Evolutionary conservation across 306 rosid species (phyloP).

Genomic region (Psophocarpus tetragonolobus): DNA sequence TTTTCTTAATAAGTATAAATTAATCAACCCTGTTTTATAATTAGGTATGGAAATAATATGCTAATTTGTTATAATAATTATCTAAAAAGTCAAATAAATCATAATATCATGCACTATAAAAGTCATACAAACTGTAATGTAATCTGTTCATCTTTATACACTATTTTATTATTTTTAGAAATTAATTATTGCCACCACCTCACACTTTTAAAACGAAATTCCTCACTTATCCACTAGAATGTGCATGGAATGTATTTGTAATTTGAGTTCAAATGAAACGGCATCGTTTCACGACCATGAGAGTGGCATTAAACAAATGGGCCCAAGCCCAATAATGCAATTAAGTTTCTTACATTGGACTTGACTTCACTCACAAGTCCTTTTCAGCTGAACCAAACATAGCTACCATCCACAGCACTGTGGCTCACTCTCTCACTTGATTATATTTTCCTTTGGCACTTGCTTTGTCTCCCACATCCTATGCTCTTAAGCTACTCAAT

Average conservation of each 20-base stretch:
- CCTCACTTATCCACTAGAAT: too few relatives aligned
- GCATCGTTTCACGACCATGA: not conserved
- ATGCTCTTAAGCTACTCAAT: constrained; percentile 10
- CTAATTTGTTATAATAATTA: too few relatives aligned
- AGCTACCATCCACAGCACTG: not conserved
- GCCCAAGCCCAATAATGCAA: not conserved
- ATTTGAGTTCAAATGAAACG: not conserved
- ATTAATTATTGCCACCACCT: too few relatives aligned
- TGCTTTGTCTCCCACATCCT: constrained; percentile 3
- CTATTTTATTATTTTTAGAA: too few relatives aligned
- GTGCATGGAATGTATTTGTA: not conserved
- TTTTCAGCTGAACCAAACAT: not conserved
- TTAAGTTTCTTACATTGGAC: not conserved
- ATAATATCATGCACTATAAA: too few relatives aligned
- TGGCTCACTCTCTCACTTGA: not conserved
- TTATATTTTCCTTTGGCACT: not conserved
- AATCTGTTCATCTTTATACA: too few relatives aligned
- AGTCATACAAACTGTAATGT: too few relatives aligned
- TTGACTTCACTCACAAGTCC: constrained; percentile 4
- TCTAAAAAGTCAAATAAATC: too few relatives aligned
- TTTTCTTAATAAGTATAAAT: too few relatives aligned
- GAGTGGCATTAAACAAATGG: not conserved
- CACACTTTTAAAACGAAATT: too few relatives aligned
- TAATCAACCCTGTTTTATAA: too few relatives aligned
- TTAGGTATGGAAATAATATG: too few relatives aligned